A percentile compares a stretch with the other conserved stretches of the same genome.
These are phyloP conservation scores for Rugonectria rugulosa DNA, from an alignment of 2,329 filamentous ascomycete genomes.

Conservation along the genomic window DNA sequence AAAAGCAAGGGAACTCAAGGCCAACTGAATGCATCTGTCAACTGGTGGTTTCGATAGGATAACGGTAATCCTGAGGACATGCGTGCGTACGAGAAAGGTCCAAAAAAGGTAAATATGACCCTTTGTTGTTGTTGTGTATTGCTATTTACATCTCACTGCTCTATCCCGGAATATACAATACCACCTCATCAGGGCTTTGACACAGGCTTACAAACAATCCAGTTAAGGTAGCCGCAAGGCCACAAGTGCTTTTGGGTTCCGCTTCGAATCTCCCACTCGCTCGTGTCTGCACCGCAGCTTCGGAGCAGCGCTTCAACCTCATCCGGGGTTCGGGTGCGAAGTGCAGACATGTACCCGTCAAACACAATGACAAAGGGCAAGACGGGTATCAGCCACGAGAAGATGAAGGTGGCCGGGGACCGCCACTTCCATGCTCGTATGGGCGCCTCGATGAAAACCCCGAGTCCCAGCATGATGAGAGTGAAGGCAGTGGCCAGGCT, in stretches of 20 bases:
- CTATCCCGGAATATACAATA: conserved; percentile 8
- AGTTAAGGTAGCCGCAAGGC: conserved; percentile 59
- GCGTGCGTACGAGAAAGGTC: neutral
- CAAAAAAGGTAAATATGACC: neutral
- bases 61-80: neutral
- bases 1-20: conserved; percentile 47
- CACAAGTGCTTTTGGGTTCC: conserved; percentile 57
- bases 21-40: conserved; percentile 51
- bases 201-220: conserved; percentile 57
- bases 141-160: no score
- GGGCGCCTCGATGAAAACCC: conserved; percentile 60
- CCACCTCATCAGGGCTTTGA: conserved; percentile 18
- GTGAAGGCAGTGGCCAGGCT: conserved; percentile 61
- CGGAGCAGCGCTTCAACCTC: conserved; percentile 70
- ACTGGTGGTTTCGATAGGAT: conserved; percentile 56
- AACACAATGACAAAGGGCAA: conserved; percentile 72
- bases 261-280: conserved; percentile 58
- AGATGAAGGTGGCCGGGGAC: conserved; percentile 65
- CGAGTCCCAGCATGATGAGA: conserved; percentile 59
- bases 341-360: conserved; percentile 72
- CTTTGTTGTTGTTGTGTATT: neutral
- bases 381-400: conserved; percentile 71
- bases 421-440: conserved; percentile 61
- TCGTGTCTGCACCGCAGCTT: conserved; percentile 54
- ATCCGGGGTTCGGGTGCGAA: conserved; percentile 71